These are phyloP conservation scores for Trapa bicornis DNA, from an alignment of 345 rosid species.

Conservation along the genomic window DNA sequence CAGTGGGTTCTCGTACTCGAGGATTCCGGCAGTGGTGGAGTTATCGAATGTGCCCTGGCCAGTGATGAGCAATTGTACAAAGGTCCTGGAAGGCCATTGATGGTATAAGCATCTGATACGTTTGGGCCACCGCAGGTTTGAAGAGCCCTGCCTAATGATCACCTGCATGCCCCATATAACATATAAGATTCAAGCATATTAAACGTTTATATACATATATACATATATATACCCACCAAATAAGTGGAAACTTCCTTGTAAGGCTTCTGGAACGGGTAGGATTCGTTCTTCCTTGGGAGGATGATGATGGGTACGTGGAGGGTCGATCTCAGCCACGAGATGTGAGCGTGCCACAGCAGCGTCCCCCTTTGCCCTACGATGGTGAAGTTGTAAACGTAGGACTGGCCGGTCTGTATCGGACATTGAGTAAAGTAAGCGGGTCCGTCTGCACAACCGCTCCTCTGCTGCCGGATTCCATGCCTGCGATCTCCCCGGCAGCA, in stretches of 20 bases:
- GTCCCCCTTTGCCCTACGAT: slow-evolving; percentile 53
- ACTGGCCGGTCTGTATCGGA: slow-evolving; percentile 43
- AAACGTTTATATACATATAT: neutral
- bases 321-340: slow-evolving; percentile 42
- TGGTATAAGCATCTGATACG: slow-evolving; percentile 51
- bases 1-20: slow-evolving; percentile 21
- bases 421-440: slow-evolving; percentile 49
- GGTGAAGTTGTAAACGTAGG: slow-evolving; percentile 45
- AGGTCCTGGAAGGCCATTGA: slow-evolving; percentile 54
- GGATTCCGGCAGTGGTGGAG: slow-evolving; percentile 31
- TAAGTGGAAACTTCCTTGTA: slow-evolving; percentile 38
- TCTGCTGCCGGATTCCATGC: slow-evolving; percentile 50
- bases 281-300: slow-evolving; percentile 31
- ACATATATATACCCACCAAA: slow-evolving; percentile 21
- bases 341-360: slow-evolving; percentile 60
- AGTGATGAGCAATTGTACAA: slow-evolving; percentile 43
- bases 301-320: slow-evolving; percentile 47
- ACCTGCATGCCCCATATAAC: slow-evolving; percentile 21
- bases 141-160: slow-evolving; percentile 40
- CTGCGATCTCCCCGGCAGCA: slow-evolving; percentile 15
- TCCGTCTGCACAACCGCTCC: slow-evolving; percentile 49
- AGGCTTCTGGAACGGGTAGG: slow-evolving; percentile 50
- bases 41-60: slow-evolving; percentile 31
- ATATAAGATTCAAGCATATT: too few relatives aligned
- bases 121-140: slow-evolving; percentile 44